Base-by-base conservation (phyloP, 768 basidiomycete species). In the Podaxis rugospora region DNA sequence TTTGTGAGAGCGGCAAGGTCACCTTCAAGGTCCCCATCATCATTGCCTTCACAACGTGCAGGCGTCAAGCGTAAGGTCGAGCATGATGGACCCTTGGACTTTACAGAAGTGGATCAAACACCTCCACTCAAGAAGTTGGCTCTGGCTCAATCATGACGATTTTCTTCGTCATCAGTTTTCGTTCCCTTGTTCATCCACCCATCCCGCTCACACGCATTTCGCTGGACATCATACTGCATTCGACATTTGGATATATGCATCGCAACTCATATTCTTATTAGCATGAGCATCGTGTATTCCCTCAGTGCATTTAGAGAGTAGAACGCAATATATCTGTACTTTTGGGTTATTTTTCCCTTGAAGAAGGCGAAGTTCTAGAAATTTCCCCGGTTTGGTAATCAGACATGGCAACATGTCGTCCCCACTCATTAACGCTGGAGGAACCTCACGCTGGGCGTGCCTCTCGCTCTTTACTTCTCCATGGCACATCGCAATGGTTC, bases 11-110 rank as follows among this genome's bases (percentile, higher is more conserved):
- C 75, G 63, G 76, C 71, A 66, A 67, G 70, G 62, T 75, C 75
- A 50, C 61, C 64, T 3, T 57, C 61, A 65, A 78, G 72, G 67
- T 74, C 75, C 51, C 76, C 75, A 49, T 79, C 79, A 36, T 80
- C 82, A 39, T 80, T 83, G 65, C 81, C 82, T 51, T 73, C 80
- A 64, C 83, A 81, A 66, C 70, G 79, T 65, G 73, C 74, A 64
- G 84, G 88, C 63, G 78, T 78, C 61, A 93, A 93, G 73, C 90
- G 90, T 81, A 93, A 93, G 83, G 83, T 83, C 69, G 84, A 82
- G 66, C 67, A 71, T 55, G 71, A 76, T 58, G 59, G 32, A 18
- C 18, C 32, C 40, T n/a, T 27, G 21, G 50, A 73, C 65, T 64
- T 71, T 66, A 70, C 68, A 66, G 78, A 79, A 66, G 74, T 67